phyloP scores from a whole-genome alignment of 352 stramenopile genomes.

The Phytopythium litorale region DNA sequence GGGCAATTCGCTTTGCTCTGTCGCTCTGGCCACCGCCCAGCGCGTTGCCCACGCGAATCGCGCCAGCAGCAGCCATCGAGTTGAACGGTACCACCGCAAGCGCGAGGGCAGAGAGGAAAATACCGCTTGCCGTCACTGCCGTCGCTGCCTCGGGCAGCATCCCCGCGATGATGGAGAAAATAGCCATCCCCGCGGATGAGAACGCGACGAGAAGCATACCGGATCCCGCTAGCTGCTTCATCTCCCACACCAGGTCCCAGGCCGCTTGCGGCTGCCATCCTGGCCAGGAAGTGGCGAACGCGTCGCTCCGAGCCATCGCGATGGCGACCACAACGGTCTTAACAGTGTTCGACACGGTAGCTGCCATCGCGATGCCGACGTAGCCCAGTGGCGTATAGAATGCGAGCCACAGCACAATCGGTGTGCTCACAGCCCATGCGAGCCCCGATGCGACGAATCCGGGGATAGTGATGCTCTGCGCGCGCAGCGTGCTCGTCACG shows the following conservation, averaged over 20 bases:
- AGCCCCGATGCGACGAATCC: conserved; percentile 14
- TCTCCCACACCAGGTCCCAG: conserved; percentile 1
- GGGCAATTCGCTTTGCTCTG: conserved; percentile 6
- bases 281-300: conserved; percentile 26
- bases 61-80: conserved; percentile 4
- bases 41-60: conserved; percentile 18
- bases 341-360: conserved; percentile 12
- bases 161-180: conserved; percentile 14
- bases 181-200: neutral
- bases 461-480: conserved; percentile 26
- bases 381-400: conserved; percentile 29
- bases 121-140: conserved; percentile 15
- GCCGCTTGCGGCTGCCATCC: conserved; percentile 21
- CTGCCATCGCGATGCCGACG: conserved; percentile 18
- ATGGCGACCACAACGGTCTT: conserved; percentile 11
- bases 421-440: conserved; percentile 13
- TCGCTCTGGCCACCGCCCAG: conserved; percentile 11
- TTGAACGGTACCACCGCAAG: neutral
- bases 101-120: conserved; percentile 10
- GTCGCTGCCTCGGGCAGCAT: conserved; percentile 17
- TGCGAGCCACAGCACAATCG: conserved; percentile 22
- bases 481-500: conserved; percentile 14
- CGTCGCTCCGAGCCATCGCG: conserved; percentile 12
- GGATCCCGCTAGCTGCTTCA: conserved; percentile 6
- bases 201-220: conserved; percentile 7